Evolutionary conservation across 2,329 filamentous ascomycete species (phyloP).

Genomic region (Colletotrichum truncatum): DNA sequence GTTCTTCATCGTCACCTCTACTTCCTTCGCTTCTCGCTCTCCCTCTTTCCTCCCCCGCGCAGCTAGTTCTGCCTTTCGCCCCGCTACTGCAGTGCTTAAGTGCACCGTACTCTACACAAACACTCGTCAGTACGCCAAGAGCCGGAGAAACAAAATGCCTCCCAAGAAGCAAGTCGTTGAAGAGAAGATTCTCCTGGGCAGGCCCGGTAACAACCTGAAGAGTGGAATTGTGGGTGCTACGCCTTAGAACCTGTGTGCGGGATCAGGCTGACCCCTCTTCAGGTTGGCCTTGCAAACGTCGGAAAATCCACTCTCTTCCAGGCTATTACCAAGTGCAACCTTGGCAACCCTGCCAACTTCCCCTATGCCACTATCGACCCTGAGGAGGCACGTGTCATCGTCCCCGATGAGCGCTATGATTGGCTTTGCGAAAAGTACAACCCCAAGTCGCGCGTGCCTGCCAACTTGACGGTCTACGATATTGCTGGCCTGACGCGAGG

Average conservation of each 20-base stretch:
- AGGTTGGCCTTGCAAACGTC: conserved; percentile 99
- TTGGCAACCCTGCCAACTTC: conserved; percentile 99
- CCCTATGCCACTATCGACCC: conserved; percentile 99
- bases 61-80: conserved; percentile 73
- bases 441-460: conserved; percentile 95
- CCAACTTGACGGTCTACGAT: conserved; percentile 98
- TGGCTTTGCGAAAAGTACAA: conserved; percentile 97
- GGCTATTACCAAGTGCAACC: conserved; percentile 96
- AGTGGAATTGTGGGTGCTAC: conserved; percentile 87
- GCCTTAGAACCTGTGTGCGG: conserved; percentile 48
- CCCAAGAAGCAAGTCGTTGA: conserved; percentile 93
- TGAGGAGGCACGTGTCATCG: conserved; percentile 96
- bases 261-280: conserved; percentile 39
- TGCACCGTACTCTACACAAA: conserved; percentile 57
- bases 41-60: conserved; percentile 62
- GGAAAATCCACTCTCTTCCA: conserved; percentile 99
- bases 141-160: conserved; percentile 78
- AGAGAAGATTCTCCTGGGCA: conserved; percentile 95
- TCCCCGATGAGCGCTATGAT: conserved; percentile 95
- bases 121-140: conserved; percentile 68
- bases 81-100: conserved; percentile 61
- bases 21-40: conserved; percentile 63
- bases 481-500: conserved; percentile 96
- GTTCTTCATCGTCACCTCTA: conserved; percentile 44
- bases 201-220: conserved; percentile 98